Evolutionary conservation across 768 basidiomycete species (phyloP).

Genomic region (Guyanaporus albipodus): DNA sequence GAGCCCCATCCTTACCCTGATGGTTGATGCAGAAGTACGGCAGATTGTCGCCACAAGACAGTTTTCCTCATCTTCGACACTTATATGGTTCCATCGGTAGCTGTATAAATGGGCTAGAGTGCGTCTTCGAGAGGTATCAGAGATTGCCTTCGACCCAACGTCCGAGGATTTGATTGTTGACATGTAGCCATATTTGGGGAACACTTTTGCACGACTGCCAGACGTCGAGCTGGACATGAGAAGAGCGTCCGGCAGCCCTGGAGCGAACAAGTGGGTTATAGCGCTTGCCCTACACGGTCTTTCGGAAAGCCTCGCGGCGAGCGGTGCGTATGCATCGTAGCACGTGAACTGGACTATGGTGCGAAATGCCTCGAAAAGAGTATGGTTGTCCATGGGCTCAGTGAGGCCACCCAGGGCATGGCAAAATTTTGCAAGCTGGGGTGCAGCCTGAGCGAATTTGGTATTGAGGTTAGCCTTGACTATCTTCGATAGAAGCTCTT

Average conservation of each 20-base stretch:
- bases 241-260: slow-evolving; percentile 16
- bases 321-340: slow-evolving; percentile 16
- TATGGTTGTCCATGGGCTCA: not conserved
- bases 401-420: not conserved
- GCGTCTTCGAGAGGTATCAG: not conserved
- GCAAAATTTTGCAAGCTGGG: not conserved
- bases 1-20: not conserved
- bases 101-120: not conserved
- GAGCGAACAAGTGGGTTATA: slow-evolving; percentile 9
- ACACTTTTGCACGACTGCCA: slow-evolving; percentile 9
- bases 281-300: slow-evolving; percentile 1
- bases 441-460: slow-evolving; percentile 1
- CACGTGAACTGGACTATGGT: slow-evolving; percentile 8
- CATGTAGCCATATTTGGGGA: slow-evolving; percentile 8
- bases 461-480: slow-evolving; percentile 1
- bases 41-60: not conserved
- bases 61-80: not conserved
- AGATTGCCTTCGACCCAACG: not conserved
- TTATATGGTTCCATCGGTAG: not conserved
- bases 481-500: not conserved
- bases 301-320: slow-evolving; percentile 7
- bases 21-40: not conserved
- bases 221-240: slow-evolving; percentile 15
- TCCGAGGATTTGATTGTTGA: not conserved
- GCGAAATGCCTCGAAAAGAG: slow-evolving; percentile 8